phyloP scores from a whole-genome alignment of 202 grass and related monocot species.

The Panicum hallii region DNA sequence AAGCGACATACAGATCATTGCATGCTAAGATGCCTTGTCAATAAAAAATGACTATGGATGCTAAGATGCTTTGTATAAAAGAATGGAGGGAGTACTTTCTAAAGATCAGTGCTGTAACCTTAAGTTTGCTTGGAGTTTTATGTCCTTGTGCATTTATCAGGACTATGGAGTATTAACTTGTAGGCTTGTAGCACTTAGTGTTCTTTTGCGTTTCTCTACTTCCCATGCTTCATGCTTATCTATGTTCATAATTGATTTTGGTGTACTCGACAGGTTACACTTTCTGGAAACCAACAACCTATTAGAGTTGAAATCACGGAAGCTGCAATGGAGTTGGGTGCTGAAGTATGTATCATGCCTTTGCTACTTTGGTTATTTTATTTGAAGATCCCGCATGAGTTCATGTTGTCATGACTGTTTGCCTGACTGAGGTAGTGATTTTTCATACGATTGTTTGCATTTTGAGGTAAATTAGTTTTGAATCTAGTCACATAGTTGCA shows the following conservation, averaged over 20 bases:
- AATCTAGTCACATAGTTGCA: background rate
- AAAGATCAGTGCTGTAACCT: background rate
- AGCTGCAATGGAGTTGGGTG: slow-evolving; percentile 86
- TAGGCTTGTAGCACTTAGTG: background rate
- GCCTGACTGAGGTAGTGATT: background rate
- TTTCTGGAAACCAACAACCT: slow-evolving; percentile 98
- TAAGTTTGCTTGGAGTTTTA: background rate
- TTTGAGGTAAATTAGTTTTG: background rate
- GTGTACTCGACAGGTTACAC: slow-evolving; percentile 66
- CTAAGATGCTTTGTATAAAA: background rate
- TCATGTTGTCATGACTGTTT: slow-evolving; percentile 22
- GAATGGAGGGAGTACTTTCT: background rate
- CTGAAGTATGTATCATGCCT: slow-evolving; percentile 70
- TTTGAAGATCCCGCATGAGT: slow-evolving; percentile 14
- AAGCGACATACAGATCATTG: background rate
- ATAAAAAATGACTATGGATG: background rate
- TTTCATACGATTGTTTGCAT: slow-evolving; percentile 16
- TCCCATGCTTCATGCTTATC: slow-evolving; percentile 5
- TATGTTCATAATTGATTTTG: slow-evolving; percentile 12
- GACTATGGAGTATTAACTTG: background rate
- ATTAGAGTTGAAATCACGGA: slow-evolving; percentile 96
- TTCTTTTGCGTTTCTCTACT: slow-evolving; percentile 23
- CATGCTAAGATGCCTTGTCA: background rate
- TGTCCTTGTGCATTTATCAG: background rate
- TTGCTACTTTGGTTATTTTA: slow-evolving; percentile 43